Base-by-base conservation (phyloP, 257 asterid genomes). In the Ocimum tenuiflorum region DNA sequence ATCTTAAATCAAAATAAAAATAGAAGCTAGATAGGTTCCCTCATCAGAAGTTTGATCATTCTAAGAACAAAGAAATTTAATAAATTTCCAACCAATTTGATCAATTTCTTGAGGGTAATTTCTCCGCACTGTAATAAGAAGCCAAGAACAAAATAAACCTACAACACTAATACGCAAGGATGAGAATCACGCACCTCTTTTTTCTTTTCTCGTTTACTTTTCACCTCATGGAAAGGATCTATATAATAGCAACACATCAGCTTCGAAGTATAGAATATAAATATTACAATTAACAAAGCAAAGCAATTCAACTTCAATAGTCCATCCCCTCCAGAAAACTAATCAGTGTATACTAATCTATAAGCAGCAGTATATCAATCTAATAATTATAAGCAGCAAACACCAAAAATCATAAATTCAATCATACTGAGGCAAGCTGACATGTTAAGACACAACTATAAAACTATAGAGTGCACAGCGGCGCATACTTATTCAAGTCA, bases 201-300 rank as follows among this genome's bases (percentile, higher is more conserved):
- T 75, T 86, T 91, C 90, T 86, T 91, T 55, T 88, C 98, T 52
- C 95, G 83, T 69, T 91, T 91, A 82, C 95, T 91, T 91, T 87
- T 91, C 85, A 91, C 98, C 83, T 91, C 95, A 57, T 63, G 80
- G 77, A 78, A 80, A 67, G 82, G 82, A 77, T 76, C 99, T 94
- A 77, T 50, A 74, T 48, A 78, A 73, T 46, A 61, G 69, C 12
- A 64, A 59, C 47, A 64, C 31, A 56, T 81, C 77, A 83, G 82
- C 68, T 2, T 19, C 52, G 4, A 70, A 45, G 27, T 45, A n/a
- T n/a, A n/a, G n/a, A n/a, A n/a, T n/a, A 58, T 12, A 65, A 66
- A 47, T 51, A 74, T 63, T 45, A 15, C 39, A n/a, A 55, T 45
- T 8, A 35, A 70, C 35, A 62, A 24, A 62, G 29, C 35, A 62